Evolutionary conservation across 345 rosid species (phyloP), one percentile per base, ranked within the genome.

Genomic region (Boechera divaricarpa): DNA sequence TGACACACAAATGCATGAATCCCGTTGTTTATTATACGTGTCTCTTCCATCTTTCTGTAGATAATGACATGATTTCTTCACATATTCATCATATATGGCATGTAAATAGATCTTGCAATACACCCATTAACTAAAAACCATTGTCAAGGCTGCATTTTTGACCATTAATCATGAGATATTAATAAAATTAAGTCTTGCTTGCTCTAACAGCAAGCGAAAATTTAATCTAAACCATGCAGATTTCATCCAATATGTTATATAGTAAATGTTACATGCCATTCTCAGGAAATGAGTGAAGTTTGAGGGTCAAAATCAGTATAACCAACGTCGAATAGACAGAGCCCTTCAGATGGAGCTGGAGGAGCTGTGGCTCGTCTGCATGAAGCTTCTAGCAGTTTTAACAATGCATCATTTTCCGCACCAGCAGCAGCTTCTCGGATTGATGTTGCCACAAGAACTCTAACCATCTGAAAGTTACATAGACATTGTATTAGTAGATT

Each of bases 311-410:
- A 95, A 12, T 92, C 92, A 5, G 86, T 6, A 73, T 92, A 95
- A 47, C 99, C 96, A 41, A 94, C 90, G 62, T 94, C 92, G 44
- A 86, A 88, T 24, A 95, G 86, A 77, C 96, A 95, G 9, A 92
- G 89, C 32, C 99, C 97, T 55, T 87, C 90, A 0, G 97, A 89
- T 10, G 98, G 94, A 2, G 97, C 97, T 7, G 98, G 98, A 7
- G 98, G 97, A 53, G 99, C 98, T 11, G 96, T 92, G 31, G 99
- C 98, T 16, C 97, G 89, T 75, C 99, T 85, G 57, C 96, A 89
- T 62, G 97, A 85, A 70, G 96, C 94, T 78, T 86, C 94, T 83
- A 85, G 81, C 59, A 91, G 85, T 79, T 85, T 85, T 72, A 95
- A 64, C 83, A 92, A 69, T 47, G 86, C 90, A 75, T 90, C 91